Base-by-base conservation (phyloP, 495 filamentous ascomycete species). In the Neurospora intermedia region DNA sequence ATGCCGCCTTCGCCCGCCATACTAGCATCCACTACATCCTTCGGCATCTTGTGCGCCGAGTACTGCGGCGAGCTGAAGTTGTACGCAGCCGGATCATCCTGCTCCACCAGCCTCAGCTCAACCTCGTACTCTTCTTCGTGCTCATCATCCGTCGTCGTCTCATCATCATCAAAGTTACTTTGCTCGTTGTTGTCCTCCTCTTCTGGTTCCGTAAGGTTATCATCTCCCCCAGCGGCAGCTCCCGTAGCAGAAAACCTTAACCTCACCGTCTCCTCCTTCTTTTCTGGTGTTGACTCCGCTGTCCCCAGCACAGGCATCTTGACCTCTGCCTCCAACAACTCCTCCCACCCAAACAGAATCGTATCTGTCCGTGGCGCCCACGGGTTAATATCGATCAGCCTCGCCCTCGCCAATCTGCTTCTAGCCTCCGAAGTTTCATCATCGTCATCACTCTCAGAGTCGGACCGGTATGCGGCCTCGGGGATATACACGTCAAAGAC, bases 1-100 rank as follows among this genome's bases (percentile, higher is more conserved):
- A 98, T 88, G 1, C 88, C 88, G 10, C 88, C 89, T 71, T 88
- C 86, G 3, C 96, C 96, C 1, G 88, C 88, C 70, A 91, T 78
- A 69, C 92, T 91, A 2, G 96, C 96, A 78, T 99, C 94, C 23
- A 98, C 96, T 27, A 99, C 92, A 71, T 99, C 96, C 80, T 88
- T 92, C 8, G 96, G 96, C 75, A 99, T 79, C 82, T 99, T 99
- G 79, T 97, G 95, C 42, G 96, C 94, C 74, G 93, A 96, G 79
- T 96, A 98, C 81, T 95, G 92, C 18, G 93, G 88, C 11, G 93
- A 92, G 46, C 84, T 89, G 80, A 98, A 97, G 42, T 88, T 88
- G 77, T 94, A 97, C 0, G 93, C 93, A 75, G 95, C 91, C 11
- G 93, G 93, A 76, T 97, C 94, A 76, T 94, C 90, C 74, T 88